Base-by-base conservation (phyloP, 306 rosid species). In the Astragalus membranaceus region DNA sequence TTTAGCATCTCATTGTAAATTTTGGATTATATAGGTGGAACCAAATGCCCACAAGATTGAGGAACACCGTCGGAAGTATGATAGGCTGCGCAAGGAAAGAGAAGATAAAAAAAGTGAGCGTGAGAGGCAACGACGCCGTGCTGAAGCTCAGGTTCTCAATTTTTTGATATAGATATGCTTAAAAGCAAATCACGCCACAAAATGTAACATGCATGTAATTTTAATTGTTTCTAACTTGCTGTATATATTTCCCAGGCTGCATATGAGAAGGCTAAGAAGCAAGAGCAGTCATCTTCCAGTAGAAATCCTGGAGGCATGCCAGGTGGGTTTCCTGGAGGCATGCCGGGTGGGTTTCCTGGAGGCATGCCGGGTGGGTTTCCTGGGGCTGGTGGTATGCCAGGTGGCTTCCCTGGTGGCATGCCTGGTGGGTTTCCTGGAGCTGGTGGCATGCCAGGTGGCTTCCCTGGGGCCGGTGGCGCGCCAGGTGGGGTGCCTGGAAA, bases 51-150 rank as follows among this genome's bases (percentile, higher is more conserved):
- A 89, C 83, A 88, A 68, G 86, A 78, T 92, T 74, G 93, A 88
- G 82, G 97, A 92, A 74, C 97, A 92, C 75, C 93, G 83, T 17
- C 88, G 97, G 48, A 92, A 92, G 82, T 92, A 92, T 84, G 96
- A 92, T 5, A 92, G 97, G 76, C 76, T 92, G 80, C 86, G 72
- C 53, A 92, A 92, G 78, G 96, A 89, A 83, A 84, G 96, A 79
- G 91, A 87, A 30, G 93, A 87, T 10, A 92, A 71, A 52, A 85
- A 64, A 70, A 55, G 13, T 66, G 96, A 83, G 72, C 85, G 74
- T 37, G 94, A 87, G 79, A 82, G 96, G 62, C 96, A 42, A 50
- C 85, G 83, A 8, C 88, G 96, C 76, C 90, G 91, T 62, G 97
- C 96, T 52, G 89, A 82, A 79, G 97, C 97, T 54, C 91, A 91